A percentile compares a stretch with the other conserved stretches of the same genome.
These are phyloP conservation scores for Starmerella lactis-condensi DNA, from an alignment of 805 yeast species.

Conservation along the genomic window DNA sequence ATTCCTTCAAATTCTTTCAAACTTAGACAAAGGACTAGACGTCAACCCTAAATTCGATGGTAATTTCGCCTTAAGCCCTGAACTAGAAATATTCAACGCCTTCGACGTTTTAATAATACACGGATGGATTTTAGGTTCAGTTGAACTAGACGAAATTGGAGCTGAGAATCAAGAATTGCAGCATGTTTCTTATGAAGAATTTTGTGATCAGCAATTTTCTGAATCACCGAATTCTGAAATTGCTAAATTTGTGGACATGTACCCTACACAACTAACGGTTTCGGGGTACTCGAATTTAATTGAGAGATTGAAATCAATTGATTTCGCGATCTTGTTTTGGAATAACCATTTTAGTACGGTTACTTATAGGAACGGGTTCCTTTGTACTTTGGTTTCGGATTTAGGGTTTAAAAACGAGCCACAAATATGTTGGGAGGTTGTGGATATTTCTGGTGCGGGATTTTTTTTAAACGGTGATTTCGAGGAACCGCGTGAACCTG, in stretches of 20 bases:
- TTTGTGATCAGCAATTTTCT: slow-evolving; percentile 42
- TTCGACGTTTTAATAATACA: slow-evolving; percentile 51
- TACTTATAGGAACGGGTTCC: slow-evolving; percentile 25
- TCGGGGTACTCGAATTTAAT: slow-evolving; percentile 39
- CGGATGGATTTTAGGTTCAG: slow-evolving; percentile 44
- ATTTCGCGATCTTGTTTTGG: slow-evolving; percentile 58
- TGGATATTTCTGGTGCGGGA: slow-evolving; percentile 59
- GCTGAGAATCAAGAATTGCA: slow-evolving; percentile 19
- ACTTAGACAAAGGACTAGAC: slow-evolving; percentile 48
- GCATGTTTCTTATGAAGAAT: slow-evolving; percentile 28
- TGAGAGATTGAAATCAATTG: slow-evolving; percentile 30
- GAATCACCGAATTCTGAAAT: slow-evolving; percentile 31
- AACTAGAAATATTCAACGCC: slow-evolving; percentile 37
- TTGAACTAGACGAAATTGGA: slow-evolving; percentile 23
- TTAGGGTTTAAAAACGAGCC: slow-evolving; percentile 33
- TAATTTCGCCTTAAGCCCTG: slow-evolving; percentile 35
- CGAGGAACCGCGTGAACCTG: too few species aligned
- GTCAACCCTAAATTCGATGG: slow-evolving; percentile 58
- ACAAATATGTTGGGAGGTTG: slow-evolving; percentile 66
- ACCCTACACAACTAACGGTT: slow-evolving; percentile 59
- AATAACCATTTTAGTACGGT: slow-evolving; percentile 78
- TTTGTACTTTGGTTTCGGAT: slow-evolving; percentile 60
- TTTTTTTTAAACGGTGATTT: slow-evolving; percentile 51
- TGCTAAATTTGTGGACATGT: slow-evolving; percentile 35
- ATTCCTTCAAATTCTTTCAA: slow-evolving; percentile 37